Evolutionary conservation across 2,329 filamentous ascomycete species (phyloP), one percentile per base, ranked within the genome.

Genomic region (Diplodia sapinea): DNA sequence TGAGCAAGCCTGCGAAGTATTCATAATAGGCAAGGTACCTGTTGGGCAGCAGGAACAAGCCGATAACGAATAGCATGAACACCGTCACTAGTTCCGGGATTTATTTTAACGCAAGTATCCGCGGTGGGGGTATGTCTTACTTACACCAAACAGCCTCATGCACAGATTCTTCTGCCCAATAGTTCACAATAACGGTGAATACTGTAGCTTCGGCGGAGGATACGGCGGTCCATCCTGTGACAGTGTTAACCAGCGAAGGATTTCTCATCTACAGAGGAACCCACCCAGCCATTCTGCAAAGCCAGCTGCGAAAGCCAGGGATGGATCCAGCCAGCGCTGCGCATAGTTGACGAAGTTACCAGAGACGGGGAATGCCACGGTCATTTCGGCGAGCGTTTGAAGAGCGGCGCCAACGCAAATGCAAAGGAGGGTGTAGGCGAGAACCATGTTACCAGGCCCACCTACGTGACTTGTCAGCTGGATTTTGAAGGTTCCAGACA

Each of bases 341-440:
- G 76, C 77, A 68, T 76, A 79, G 68, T 79, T 76, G 69, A 79
- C 77, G 68, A 74, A 79, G 62, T 76, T 79, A 6, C 77, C 77
- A 29, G 77, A 76, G 1, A 72, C 73, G 1, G 78, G 78, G 55
- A 79, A 79, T 2, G 74, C 73, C 51, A 79, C 76, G 0, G 78
- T 78, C 77, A 79, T 78, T 61, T 80, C 78, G 5, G 71, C 71
- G 7, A 79, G 68, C 4, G 74, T 73, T 40, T 78, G 72, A 1
- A 78, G 71, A 9, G 75, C 72, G 12, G 75, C 75, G 71, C 73
- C 77, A 11, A 78, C 75, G 68, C 74, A 74, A 1, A 73, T 70
- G 68, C 72, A 72, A 13, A 74, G 70, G 31, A 73, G 69, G 33
- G 69, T 68, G 66, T 75, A 79, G 3, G 71, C 77, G 5, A 79